Base-by-base conservation (phyloP, 2,329 filamentous ascomycete species). In the Apiospora rasikravindrae region DNA sequence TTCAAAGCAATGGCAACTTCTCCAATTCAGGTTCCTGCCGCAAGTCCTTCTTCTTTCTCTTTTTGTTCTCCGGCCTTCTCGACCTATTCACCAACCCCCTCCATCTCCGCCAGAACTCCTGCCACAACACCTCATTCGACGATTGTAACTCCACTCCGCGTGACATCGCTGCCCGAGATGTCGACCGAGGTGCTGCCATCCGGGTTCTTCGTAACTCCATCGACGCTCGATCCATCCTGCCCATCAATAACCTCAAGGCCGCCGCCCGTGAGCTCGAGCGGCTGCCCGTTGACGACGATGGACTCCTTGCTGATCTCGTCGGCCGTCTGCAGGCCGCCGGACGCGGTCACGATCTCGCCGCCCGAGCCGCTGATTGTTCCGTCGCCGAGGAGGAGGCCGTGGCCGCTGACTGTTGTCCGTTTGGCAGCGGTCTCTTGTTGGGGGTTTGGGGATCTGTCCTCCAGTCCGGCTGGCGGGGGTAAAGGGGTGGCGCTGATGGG, bases 111-210 rank as follows among this genome's bases (percentile, higher is more conserved):
- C 53, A 61, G 53, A 61, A 61, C 53, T 33, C 53, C 7, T 37
- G 16, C 2, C 37, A 16, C 16, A 61, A 16, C 16, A 19, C 7
- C 57, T 64, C 33, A 64, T 64, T 64, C 29, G 14, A 64, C 33
- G 57, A 64, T 64, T 37, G 57, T 11, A 37, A 64, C 57, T n/a
- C 57, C 57, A 61, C 57, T 29, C 57, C 57, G 29, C 57, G 33
- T 64, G 57, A 64, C 33, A 22, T 64, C 57, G 22, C 57, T 64
- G 4, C 57, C 57, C 19, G 57, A 40, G 19, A 64, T 64, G 19
- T 40, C 57, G 57, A 64, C 57, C 57, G 57, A 40, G 33, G 57
- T 64, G 57, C 57, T 64, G 57, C 57, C 57, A n/a, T 64, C 57
- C 29, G 57, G 57, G 57, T 40, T 40, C 57, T 40, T 64, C 19